Conservation (phyloP, 1,284 basidiomycete genomes). For the Moesziomyces aphidis region DNA sequence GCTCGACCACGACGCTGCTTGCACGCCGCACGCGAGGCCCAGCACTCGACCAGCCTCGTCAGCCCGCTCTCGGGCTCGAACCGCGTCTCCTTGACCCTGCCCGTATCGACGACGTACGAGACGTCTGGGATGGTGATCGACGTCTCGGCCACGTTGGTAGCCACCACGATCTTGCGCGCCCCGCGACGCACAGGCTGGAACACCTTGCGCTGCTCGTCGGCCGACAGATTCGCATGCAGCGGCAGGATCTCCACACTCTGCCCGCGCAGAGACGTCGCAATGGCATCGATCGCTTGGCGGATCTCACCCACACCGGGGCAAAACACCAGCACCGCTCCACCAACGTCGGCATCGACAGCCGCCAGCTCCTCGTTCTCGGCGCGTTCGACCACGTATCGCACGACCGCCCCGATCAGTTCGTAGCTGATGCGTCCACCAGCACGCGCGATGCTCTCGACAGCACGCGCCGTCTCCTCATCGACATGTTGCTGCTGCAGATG, state of each 20-base stretch:
- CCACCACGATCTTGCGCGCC: slow-evolving; percentile 85
- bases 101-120: slow-evolving; percentile 74
- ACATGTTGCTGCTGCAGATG: slow-evolving; percentile 73
- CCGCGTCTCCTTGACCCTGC: slow-evolving; percentile 88
- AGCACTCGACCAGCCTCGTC: slow-evolving; percentile 81
- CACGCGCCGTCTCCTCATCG: slow-evolving; percentile 72
- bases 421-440: slow-evolving; percentile 79
- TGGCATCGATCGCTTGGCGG: slow-evolving; percentile 77
- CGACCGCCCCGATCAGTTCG: slow-evolving; percentile 78
- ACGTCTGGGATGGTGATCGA: slow-evolving; percentile 82
- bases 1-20: slow-evolving; percentile 88
- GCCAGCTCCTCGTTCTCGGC: slow-evolving; percentile 72
- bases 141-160: slow-evolving; percentile 92
- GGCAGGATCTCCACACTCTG: slow-evolving; percentile 77
- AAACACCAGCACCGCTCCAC: slow-evolving; percentile 81
- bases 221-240: slow-evolving; percentile 89
- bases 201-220: slow-evolving; percentile 83
- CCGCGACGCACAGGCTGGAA: slow-evolving; percentile 73
- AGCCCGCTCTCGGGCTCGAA: slow-evolving; percentile 83
- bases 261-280: slow-evolving; percentile 70
- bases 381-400: slow-evolving; percentile 76
- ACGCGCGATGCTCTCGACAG: slow-evolving; percentile 76
- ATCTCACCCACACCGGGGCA: slow-evolving; percentile 76
- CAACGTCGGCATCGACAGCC: slow-evolving; percentile 32
- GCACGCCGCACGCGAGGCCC: slow-evolving; percentile 83